Percentiles rank a stretch among this genome's conserved stretches.
These are phyloP conservation scores for Fraxinus greggii DNA, from an alignment of 305 asterid species.

Conservation along the genomic window DNA sequence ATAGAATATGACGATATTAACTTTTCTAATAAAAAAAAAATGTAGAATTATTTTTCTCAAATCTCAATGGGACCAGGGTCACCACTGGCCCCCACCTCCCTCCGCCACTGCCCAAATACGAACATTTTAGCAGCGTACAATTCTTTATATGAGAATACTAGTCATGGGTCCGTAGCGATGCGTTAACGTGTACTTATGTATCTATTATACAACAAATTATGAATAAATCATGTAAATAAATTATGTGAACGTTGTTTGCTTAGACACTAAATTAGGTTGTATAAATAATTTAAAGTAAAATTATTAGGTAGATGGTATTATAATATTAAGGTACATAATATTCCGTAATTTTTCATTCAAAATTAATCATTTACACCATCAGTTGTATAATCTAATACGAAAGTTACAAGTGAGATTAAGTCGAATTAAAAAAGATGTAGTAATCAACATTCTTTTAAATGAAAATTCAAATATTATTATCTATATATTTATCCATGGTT, in stretches of 20 bases:
- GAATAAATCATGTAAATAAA: neutral
- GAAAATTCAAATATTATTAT: no score
- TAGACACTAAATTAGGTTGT: neutral
- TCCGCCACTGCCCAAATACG: neutral
- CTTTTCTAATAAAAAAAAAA: no score
- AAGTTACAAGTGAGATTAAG: neutral
- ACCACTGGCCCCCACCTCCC: neutral
- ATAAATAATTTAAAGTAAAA: no score
- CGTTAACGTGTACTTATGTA: neutral
- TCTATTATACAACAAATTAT: neutral
- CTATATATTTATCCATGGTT: no score
- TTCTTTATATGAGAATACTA: neutral
- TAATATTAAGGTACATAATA: neutral
- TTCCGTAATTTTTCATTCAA: neutral
- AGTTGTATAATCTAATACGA: no score
- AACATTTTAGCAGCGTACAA: neutral
- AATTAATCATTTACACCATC: no score
- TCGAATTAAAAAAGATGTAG: no score
- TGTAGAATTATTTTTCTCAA: neutral
- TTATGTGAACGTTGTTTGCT: neutral
- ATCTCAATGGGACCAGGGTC: neutral
- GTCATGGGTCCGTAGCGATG: neutral
- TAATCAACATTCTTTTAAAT: no score
- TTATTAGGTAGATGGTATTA: neutral
- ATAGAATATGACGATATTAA: neutral